Evolutionary conservation across 2,329 filamentous ascomycete species (phyloP).

Genomic region (Scedosporium minutisporum): DNA sequence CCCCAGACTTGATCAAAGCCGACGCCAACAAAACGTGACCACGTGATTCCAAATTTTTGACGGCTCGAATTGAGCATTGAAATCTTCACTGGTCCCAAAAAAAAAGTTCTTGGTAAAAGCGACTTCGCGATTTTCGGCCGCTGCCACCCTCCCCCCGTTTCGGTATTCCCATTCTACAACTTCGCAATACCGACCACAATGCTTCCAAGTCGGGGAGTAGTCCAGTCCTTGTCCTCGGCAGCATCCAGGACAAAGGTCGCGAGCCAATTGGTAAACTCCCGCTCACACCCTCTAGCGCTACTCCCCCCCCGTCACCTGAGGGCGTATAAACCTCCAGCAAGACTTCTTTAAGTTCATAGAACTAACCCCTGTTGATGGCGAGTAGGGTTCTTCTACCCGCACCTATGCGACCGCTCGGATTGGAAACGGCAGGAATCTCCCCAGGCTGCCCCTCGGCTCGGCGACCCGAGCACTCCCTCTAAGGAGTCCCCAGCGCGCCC

Average conservation of each 20-base stretch:
- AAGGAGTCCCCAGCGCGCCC: neutral
- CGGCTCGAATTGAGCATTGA: neutral
- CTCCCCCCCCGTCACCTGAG: neutral
- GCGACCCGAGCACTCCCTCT: conserved; percentile 6
- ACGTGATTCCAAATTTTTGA: conserved; percentile 1
- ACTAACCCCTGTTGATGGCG: neutral
- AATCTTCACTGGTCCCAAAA: neutral
- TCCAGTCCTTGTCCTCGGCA: conserved; percentile 26
- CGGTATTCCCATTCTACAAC: conserved; percentile 6
- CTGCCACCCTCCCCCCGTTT: neutral
- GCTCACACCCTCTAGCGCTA: neutral
- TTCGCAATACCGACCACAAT: conserved; percentile 22
- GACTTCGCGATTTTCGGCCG: neutral
- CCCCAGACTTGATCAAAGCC: neutral
- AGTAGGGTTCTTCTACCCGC: neutral
- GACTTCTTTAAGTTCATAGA: neutral
- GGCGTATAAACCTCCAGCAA: neutral
- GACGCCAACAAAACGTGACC: neutral
- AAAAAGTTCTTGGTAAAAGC: neutral
- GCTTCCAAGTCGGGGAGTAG: conserved; percentile 36
- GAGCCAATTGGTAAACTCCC: conserved; percentile 17
- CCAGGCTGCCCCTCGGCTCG: neutral
- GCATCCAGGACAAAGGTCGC: conserved; percentile 20
- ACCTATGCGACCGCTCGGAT: conserved; percentile 7
- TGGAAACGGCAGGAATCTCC: neutral